Evolutionary conservation across 768 basidiomycete species (phyloP), one percentile per base, ranked within the genome.

Genomic region (Hydnum rufescens): DNA sequence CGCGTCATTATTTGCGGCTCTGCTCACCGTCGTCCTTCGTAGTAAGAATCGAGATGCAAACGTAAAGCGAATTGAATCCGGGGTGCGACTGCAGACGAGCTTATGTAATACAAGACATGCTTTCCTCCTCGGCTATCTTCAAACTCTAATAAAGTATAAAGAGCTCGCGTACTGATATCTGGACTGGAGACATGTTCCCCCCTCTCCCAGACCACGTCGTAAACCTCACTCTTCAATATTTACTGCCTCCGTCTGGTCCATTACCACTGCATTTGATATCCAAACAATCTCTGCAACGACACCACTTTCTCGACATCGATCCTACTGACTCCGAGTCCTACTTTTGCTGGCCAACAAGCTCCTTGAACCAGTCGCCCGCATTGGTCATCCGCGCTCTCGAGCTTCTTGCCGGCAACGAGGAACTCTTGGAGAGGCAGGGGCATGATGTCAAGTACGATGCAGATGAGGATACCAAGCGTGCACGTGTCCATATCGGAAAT

Each of bases 221-320:
- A 18, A 42, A 30, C 22, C 53, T 55, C 6, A 49, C 42, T 19
- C 44, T 55, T 3, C 55, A 55, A 49, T 55, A 55, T 25, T 49
- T 55, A 2, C 44, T 55, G 16, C 55, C 55, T 19, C 55, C 55
- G 25, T 32, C 47, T 6, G 52, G 43, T 6, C 55, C 55, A 8
- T 34, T 55, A 13, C 55, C 55, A 34, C 25, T 26, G n/a, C 53
- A 54, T 36, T 52, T 55, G 4, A 5, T 55, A 30, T 55, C 55
- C 26, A 47, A 47, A 25, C 42, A 34, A 16, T 34, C 51, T 4
- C 53, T 54, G 23, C 55, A 55, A 23, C 42, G 55, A 1, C 55
- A 55, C 30, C 51, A 54, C 32, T 55, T 53, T 34, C 55, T 55
- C 4, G 22, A 29, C 25, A 48, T 55, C 28, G 42, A 53, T 53